phyloP scores from a whole-genome alignment of 192 early-diverging fungal genomes.

The Spizellomyces sp. region DNA sequence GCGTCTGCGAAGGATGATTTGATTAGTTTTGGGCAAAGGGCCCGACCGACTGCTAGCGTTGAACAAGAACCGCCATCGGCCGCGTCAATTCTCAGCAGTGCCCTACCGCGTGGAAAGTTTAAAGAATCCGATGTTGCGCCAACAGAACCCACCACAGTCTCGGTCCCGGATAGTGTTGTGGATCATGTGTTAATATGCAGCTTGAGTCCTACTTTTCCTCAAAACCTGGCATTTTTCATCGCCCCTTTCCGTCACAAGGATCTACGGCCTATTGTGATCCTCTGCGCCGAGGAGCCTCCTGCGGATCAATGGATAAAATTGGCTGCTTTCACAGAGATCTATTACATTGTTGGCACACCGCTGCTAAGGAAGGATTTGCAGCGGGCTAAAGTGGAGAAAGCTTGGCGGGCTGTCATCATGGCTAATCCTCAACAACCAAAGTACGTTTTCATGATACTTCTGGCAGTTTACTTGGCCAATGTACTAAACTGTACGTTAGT shows the following conservation, averaged over 20 bases:
- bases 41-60: neutral
- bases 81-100: neutral
- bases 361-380: constrained; percentile 61
- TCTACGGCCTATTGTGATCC: constrained; percentile 59
- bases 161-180: constrained; percentile 39
- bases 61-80: constrained; percentile 11
- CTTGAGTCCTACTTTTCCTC: constrained; percentile 59
- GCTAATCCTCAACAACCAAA: constrained; percentile 39
- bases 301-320: constrained; percentile 42
- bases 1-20: constrained; percentile 9
- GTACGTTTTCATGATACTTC: neutral
- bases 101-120: neutral
- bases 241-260: constrained; percentile 65
- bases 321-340: constrained; percentile 52
- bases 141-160: neutral
- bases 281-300: constrained; percentile 52
- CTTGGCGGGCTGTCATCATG: constrained; percentile 58
- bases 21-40: constrained; percentile 7
- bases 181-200: constrained; percentile 67
- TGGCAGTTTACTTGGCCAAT: neutral
- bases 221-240: constrained; percentile 69
- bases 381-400: constrained; percentile 57
- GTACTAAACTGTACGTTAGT: constrained; percentile 5
- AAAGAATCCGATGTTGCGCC: neutral
- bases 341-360: constrained; percentile 60